These are phyloP conservation scores for Paratrypanosoma confusum DNA, from an alignment of 208 protist genomes.

Conservation along the genomic window DNA sequence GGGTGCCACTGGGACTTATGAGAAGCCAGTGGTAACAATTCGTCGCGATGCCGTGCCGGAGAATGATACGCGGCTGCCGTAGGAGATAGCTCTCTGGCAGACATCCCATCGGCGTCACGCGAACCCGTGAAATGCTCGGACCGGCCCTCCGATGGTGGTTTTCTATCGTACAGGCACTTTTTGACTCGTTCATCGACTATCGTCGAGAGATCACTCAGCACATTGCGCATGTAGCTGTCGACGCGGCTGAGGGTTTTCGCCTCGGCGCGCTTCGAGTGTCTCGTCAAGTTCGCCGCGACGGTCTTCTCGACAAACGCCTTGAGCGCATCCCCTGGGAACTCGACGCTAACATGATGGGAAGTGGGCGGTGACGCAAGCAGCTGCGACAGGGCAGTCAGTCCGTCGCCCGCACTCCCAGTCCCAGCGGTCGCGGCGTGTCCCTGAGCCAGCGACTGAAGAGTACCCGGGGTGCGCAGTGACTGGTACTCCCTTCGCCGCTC, in stretches of 20 bases:
- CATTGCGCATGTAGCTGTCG: constrained; percentile 57
- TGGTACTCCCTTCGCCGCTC: constrained; percentile 49
- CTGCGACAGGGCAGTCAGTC: not conserved
- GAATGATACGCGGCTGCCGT: too few relatives aligned
- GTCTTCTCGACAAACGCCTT: constrained; percentile 58
- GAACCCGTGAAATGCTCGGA: too few relatives aligned
- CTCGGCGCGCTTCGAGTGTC: constrained; percentile 46
- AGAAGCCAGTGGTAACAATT: too few relatives aligned
- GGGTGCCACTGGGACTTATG: too few relatives aligned
- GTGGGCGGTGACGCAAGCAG: constrained; percentile 18
- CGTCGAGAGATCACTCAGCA: constrained; percentile 33
- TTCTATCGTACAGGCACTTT: too few relatives aligned
- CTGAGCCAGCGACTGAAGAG: not conserved
- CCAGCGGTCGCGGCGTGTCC: constrained; percentile 3
- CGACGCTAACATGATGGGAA: constrained; percentile 56
- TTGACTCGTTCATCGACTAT: constrained; percentile 48
- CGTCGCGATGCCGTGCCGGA: too few relatives aligned
- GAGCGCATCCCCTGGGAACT: constrained; percentile 69
- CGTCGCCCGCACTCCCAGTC: not conserved
- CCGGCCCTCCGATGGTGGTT: too few relatives aligned
- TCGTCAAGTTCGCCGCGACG: constrained; percentile 41
- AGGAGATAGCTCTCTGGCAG: too few relatives aligned
- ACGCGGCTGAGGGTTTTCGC: constrained; percentile 37
- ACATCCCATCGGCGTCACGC: too few relatives aligned
- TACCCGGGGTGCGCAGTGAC: constrained; percentile 6